A percentile compares a stretch with the other conserved stretches of the same genome.
Conservation (phyloP, 441 rosid species). For the Arabidopsis hybrid region DNA sequence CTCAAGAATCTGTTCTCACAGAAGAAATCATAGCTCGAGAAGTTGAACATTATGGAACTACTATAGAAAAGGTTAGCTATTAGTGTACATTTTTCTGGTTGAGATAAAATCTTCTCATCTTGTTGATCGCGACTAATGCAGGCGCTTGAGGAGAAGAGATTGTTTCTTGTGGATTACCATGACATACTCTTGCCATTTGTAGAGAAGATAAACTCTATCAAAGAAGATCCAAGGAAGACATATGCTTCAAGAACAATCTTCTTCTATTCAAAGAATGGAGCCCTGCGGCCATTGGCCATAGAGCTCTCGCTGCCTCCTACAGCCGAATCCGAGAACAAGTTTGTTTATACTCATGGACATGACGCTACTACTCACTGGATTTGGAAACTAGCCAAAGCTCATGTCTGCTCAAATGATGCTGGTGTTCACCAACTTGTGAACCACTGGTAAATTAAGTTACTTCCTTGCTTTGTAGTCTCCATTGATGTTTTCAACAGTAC, state of each 20-base stretch:
- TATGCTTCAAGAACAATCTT: constrained; percentile 80
- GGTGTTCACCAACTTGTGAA: constrained; percentile 95
- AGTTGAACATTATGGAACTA: constrained; percentile 66
- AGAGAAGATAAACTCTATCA: constrained; percentile 49
- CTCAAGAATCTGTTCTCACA: constrained; percentile 86
- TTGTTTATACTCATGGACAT: constrained; percentile 75
- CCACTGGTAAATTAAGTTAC: constrained; percentile 70
- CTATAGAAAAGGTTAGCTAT: constrained; percentile 60
- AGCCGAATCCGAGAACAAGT: constrained; percentile 58
- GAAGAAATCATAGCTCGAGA: constrained; percentile 80
- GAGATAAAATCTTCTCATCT: neutral
- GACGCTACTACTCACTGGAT: constrained; percentile 89
- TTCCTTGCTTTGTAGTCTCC: constrained; percentile 1
- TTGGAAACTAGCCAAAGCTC: constrained; percentile 97
- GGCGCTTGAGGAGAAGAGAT: constrained; percentile 87
- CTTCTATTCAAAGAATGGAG: constrained; percentile 54
- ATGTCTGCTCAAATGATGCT: constrained; percentile 85
- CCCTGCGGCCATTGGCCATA: constrained; percentile 73
- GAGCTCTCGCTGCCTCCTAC: constrained; percentile 89
- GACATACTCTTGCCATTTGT: constrained; percentile 87
- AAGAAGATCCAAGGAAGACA: constrained; percentile 47
- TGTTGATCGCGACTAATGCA: constrained; percentile 40
- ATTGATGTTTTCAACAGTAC: neutral
- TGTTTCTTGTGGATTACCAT: constrained; percentile 85
- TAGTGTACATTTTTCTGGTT: neutral